Base-by-base conservation (phyloP, 768 basidiomycete species). In the Mrakia frigida region DNA sequence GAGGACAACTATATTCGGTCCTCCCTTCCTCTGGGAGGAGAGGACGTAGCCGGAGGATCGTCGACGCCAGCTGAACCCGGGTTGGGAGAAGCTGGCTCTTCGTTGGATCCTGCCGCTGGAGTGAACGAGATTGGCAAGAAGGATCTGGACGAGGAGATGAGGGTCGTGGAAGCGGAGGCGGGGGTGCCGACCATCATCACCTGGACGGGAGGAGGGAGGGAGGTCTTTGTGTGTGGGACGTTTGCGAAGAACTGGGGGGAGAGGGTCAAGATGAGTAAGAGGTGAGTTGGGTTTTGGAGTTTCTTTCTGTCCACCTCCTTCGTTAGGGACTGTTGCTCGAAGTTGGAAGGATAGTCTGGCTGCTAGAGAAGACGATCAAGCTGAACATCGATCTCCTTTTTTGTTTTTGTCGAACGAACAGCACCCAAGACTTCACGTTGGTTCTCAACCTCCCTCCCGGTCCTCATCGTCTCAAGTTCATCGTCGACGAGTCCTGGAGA, bases 401-500 rank as follows among this genome's bases (percentile, higher is more conserved):
- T 73, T 41, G 28, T 35, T 37, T 68, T 70, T 41, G 39, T 75
- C 60, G 33, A 2, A 28, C n/a, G 11, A 1, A 18, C 68, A 83
- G 82, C 73, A 83, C 82, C 7, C 81, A 83, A 63, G 83, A 83
- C 69, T 82, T 83, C 81, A 73, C 78, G 9, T 63, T 80, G 13
- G 79, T 83, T 11, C 84, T 90, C 37, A 80, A 85, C 6, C 88
- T 98, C 0, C 88, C 89, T 14, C 93, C 94, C 0, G 96, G 96
- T 23, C 94, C 94, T 0, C 94, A 98, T 81, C 92, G 94, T 79
- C 87, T 98, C 82, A 92, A 94, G 76, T 98, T 97, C 86, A 88
- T 98, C 79, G 92, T 98, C 77, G 96, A 98, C 82, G 92, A 91
- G 67, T 88, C 89, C 65, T 93, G 91, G 89, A 88, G 90, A 78